Conservation (phyloP, 768 basidiomycete genomes). For the Termitomyces sp. region DNA sequence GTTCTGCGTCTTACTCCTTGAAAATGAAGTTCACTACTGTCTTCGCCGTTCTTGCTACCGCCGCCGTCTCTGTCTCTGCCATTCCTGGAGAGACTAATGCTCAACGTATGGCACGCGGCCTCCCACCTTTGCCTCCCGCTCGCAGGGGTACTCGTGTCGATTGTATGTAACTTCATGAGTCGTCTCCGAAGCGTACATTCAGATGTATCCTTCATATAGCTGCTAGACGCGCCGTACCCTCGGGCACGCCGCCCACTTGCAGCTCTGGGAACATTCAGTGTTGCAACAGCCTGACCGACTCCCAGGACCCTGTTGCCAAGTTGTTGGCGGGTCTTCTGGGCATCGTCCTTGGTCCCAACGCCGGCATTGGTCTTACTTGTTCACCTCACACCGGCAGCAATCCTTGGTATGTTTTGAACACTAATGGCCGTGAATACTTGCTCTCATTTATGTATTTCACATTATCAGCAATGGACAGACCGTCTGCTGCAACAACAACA, state of each 20-base stretch:
- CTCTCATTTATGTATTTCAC: neutral
- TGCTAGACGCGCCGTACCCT: slow-evolving; percentile 34
- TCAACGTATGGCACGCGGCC: slow-evolving; percentile 47
- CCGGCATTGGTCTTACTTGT: slow-evolving; percentile 34
- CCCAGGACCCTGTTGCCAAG: slow-evolving; percentile 10
- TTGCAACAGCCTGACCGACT: slow-evolving; percentile 31
- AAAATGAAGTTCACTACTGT: slow-evolving; percentile 40
- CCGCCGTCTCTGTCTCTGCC: slow-evolving; percentile 33
- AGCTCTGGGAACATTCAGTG: slow-evolving; percentile 41
- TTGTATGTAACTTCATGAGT: slow-evolving; percentile 21
- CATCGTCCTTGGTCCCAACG: slow-evolving; percentile 18
- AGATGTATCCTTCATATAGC: slow-evolving; percentile 18
- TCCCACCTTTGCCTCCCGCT: slow-evolving; percentile 44
- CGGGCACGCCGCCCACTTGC: slow-evolving; percentile 30
- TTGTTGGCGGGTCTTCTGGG: slow-evolving; percentile 29
- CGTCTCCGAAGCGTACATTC: neutral
- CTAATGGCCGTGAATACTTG: too few relatives aligned
- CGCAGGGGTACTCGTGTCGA: slow-evolving; percentile 31
- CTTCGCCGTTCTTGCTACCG: slow-evolving; percentile 34
- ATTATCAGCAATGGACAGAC: slow-evolving; percentile 31
- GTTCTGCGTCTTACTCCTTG: slow-evolving; percentile 10
- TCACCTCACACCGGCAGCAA: slow-evolving; percentile 25
- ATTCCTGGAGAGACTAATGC: slow-evolving; percentile 44
- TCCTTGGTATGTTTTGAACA: slow-evolving; percentile 28
- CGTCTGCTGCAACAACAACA: slow-evolving; percentile 45